Base-by-base conservation (phyloP, 345 rosid species). In the Streptanthus diversifolius region DNA sequence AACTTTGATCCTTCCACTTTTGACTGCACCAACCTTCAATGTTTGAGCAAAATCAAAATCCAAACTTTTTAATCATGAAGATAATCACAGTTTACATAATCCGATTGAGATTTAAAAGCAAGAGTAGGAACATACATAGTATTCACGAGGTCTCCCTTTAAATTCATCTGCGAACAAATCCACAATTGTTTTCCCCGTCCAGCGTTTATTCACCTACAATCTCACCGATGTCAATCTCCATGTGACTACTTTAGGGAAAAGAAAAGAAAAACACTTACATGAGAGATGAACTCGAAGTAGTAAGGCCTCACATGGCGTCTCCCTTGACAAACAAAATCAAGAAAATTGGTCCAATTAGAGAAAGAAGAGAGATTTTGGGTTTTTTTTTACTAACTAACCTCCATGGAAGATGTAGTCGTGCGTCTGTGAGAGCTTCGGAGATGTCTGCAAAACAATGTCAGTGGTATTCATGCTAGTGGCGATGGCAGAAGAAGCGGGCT, bases 91-190 rank as follows among this genome's bases (percentile, higher is more conserved):
- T 49, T 9, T 35, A 35, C 39, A 43, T 2, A 58, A 54, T n/a
- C 29, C 35, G 15, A 47, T 35, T 4, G 3, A 60, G 43, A 61
- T 37, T 25, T n/a, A 1, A 66, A 13, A 63, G 65, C 17, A 52
- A 0, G 40, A 61, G 63, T 21, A 66, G 18, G 36, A 67, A 49
- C 35, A 57, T 84, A 89, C 98, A 80, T 91, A 91, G 77, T 91
- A 95, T 10, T 91, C 95, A 72, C 85, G 85, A 56, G 85, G 84
- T 18, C 99, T 80, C 69, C 98, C 98, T 82, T 81, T 84, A 79
- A 95, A 95, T 70, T 91, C 98, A 8, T 95, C 88, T 0, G 98
- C 86, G 45, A 91, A 95, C 78, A 90, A 88, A 78, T 91, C 96
- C 12, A 89, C 96, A 2, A 95, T 87, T 5, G 91, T 84, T 79